A percentile compares a stretch with the other conserved stretches of the same genome.
Conservation (phyloP, 2,329 filamentous ascomycete species). For the Lecanicillium sp. region DNA sequence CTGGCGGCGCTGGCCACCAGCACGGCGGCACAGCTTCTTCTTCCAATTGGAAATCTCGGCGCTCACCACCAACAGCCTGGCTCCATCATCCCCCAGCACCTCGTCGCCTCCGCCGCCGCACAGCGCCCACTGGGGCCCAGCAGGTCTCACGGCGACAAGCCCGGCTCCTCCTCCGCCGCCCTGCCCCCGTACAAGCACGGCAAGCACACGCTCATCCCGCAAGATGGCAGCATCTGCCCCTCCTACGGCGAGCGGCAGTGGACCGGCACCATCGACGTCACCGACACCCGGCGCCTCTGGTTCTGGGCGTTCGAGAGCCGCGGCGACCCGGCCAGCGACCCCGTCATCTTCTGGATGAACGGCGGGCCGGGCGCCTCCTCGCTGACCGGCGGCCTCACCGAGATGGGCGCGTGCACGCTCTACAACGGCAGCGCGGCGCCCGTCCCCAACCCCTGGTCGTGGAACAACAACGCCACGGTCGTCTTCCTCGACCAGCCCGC, state of each 20-base stretch:
- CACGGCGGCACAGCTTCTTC: not conserved
- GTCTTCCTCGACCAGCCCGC: constrained; percentile 46
- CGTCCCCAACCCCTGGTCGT: constrained; percentile 16
- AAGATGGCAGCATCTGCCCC: constrained; percentile 14
- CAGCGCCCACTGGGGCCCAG: not conserved
- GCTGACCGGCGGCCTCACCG: constrained; percentile 15
- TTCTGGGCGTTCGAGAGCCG: constrained; percentile 25
- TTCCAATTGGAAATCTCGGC: not conserved
- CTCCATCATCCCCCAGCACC: not conserved
- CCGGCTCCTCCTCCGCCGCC: not conserved
- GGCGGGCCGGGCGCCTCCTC: constrained; percentile 18
- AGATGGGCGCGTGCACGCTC: constrained; percentile 18
- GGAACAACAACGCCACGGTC: constrained; percentile 28
- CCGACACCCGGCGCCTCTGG: constrained; percentile 17
- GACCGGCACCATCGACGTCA: constrained; percentile 20
- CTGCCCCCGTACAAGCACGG: constrained; percentile 14
- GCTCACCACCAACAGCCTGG: not conserved
- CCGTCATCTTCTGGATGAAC: constrained; percentile 44
- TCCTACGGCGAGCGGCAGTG: constrained; percentile 18
- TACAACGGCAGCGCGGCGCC: constrained; percentile 2
- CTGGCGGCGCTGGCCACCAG: not conserved
- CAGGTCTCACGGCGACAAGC: not conserved
- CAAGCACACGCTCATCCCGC: constrained; percentile 12
- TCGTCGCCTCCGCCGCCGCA: not conserved
- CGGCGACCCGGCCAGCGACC: constrained; percentile 20